Percentiles rank a stretch among this genome's conserved stretches.
Evolutionary conservation across 2,329 filamentous ascomycete genomes (phyloP).

Genomic region (Talaromyces sp.): DNA sequence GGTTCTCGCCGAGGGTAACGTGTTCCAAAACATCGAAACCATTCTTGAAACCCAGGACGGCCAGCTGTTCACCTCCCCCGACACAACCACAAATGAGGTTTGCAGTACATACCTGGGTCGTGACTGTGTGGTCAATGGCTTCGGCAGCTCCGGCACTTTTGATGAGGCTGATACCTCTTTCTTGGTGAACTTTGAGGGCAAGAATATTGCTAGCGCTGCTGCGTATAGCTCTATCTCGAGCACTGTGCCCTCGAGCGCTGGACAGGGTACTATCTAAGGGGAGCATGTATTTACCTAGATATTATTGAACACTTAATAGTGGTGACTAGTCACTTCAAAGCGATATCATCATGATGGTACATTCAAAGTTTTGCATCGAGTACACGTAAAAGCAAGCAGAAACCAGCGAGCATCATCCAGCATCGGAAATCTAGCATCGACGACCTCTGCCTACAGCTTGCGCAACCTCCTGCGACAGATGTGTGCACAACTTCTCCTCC

Average conservation of each 20-base stretch:
- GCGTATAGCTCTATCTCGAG: conserved; percentile 36
- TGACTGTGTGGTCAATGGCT: conserved; percentile 51
- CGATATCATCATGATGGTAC: too few relatives aligned
- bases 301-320: too few relatives aligned
- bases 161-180: conserved; percentile 46
- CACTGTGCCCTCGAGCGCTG: conserved; percentile 41
- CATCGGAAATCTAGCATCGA: too few relatives aligned
- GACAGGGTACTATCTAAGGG: conserved; percentile 43
- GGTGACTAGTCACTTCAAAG: too few relatives aligned
- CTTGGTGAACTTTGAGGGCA: conserved; percentile 50
- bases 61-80: conserved; percentile 38
- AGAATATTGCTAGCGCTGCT: conserved; percentile 49
- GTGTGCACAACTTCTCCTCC: too few relatives aligned
- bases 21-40: conserved; percentile 54
- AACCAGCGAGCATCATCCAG: too few relatives aligned
- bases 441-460: too few relatives aligned
- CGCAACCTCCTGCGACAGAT: too few relatives aligned
- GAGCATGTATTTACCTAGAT: not conserved
- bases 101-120: conserved; percentile 50
- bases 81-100: conserved; percentile 34
- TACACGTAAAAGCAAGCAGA: too few relatives aligned
- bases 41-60: conserved; percentile 41
- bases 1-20: conserved; percentile 56
- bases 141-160: conserved; percentile 36
- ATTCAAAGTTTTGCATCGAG: too few relatives aligned